These are phyloP conservation scores for Rhytidiadelphus loreus DNA, from an alignment of 225 moss, liverwort and hornwort species.

Conservation along the genomic window DNA sequence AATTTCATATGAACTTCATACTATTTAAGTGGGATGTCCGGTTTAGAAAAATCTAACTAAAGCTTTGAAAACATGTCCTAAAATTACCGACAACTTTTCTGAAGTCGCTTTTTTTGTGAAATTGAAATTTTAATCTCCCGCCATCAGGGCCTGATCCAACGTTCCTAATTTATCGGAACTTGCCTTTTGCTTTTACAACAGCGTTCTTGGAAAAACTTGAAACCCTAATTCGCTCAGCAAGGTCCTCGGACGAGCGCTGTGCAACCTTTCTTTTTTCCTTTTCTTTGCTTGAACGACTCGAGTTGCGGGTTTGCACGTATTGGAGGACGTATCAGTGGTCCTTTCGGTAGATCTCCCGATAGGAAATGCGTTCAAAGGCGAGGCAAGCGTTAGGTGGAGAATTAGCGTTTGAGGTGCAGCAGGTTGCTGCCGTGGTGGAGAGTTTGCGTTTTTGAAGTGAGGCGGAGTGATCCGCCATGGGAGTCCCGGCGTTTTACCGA, in stretches of 20 bases:
- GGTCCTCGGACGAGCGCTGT: neutral
- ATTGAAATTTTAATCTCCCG: neutral
- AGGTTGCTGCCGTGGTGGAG: neutral
- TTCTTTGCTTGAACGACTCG: neutral
- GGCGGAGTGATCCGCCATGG: conserved; percentile 33
- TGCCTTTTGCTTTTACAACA: neutral
- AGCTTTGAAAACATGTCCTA: neutral
- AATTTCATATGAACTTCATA: neutral
- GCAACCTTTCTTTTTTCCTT: no score
- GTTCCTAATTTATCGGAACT: neutral
- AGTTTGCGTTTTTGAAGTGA: neutral
- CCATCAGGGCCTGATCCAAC: neutral
- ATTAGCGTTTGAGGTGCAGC: neutral
- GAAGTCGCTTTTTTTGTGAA: neutral
- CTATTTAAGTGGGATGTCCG: no score
- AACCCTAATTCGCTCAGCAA: neutral
- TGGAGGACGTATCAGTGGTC: neutral
- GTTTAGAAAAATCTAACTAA: neutral
- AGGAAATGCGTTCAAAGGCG: neutral
- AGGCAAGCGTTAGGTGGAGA: neutral
- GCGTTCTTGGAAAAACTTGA: neutral
- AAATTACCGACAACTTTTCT: neutral
- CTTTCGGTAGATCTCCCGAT: neutral
- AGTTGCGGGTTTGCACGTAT: neutral
- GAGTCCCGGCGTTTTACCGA: conserved; percentile 93